Base-by-base conservation (phyloP, 106 monocot genomes). In the Chionographis japonica region DNA sequence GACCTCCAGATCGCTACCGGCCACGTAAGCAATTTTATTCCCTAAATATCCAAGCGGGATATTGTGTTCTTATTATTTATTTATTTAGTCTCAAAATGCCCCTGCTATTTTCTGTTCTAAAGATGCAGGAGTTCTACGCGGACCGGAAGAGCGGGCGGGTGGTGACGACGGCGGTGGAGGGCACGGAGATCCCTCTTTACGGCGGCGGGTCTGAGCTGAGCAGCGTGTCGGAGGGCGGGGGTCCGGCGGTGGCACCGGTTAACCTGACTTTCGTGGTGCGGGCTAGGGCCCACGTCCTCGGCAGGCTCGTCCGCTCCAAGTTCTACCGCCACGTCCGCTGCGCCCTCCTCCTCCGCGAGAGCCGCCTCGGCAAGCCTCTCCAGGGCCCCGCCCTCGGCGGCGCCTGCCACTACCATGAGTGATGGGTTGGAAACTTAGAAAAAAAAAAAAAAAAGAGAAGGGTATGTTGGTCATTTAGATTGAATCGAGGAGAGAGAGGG, bases 91-190 rank as follows among this genome's bases (percentile, higher is more conserved):
- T 2, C 46, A 1, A 46, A 6, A 6, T 5, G 9, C 46, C 46
- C 46, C 46, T 46, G 46, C 46, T 5, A 46, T 10, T 6, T 6
- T 10, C 1, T 10, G 9, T 10, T 6, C 2, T 74, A 67, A 73
- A 93, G 93, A 90, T 98, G 76, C 54, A 60, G 72, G 85, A 81
- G 55, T 98, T 98, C 75, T 98, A 92, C 77, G 76, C 83, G 61
- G 58, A 82, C 61, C 65, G 97, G 65, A 89, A 79, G 89, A 85
- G 80, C 72, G 74, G 75, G 64, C 75, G 90, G 7, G 40, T 83
- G 42, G 69, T 84, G 71, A 72, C 68, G 52, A 69, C 73, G 39
- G 52, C 51, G 37, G 79, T 98, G 50, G 61, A 14, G 4, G 92
- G 86, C 2, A 54, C 58, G 35, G 62, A 84, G 69, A 69, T 98